Base-by-base conservation (phyloP, 176 grass and related monocot genomes). In the Guadua angustifolia region DNA sequence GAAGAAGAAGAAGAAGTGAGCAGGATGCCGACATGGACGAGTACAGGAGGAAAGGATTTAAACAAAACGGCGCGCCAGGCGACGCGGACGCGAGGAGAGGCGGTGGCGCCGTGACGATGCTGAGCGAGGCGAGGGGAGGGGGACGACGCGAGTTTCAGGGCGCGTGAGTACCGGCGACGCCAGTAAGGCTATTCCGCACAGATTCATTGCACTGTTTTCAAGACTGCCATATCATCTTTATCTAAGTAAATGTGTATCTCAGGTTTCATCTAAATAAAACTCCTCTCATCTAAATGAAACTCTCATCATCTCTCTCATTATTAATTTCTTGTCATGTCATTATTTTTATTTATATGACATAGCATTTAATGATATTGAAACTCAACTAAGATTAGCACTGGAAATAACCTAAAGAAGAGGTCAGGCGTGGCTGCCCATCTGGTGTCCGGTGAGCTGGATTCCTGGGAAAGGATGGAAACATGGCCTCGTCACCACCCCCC, bases 361-460 rank as follows among this genome's bases (percentile, higher is more conserved):
- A n/a, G n/a, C n/a, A n/a, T n/a, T n/a, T n/a, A n/a, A n/a, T n/a
- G n/a, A n/a, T n/a, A n/a, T n/a, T n/a, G n/a, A n/a, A n/a, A n/a
- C n/a, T n/a, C n/a, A n/a, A n/a, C n/a, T n/a, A n/a, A n/a, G n/a
- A n/a, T n/a, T n/a, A n/a, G n/a, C n/a, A n/a, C n/a, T n/a, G n/a
- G n/a, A n/a, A n/a, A n/a, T n/a, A n/a, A n/a, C n/a, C n/a, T n/a
- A n/a, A n/a, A n/a, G 53, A 58, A 26, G 83, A 24, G 25, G 17
- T 3, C 53, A 9, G 63, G 63, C 19, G 75, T 15, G n/a, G n/a
- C 49, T 68, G 84, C 77, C 70, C 70, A 81, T 58, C 70, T 58
- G 78, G 77, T 26, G 58, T 44, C 58, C 85, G 58, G 16, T 42
- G 70, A 87, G 49, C 78, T 87, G 85, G 78, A 87, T 68, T 75